Conservation (phyloP, 108 stramenopile genomes). For the Pseudonitzschia multiseries region DNA sequence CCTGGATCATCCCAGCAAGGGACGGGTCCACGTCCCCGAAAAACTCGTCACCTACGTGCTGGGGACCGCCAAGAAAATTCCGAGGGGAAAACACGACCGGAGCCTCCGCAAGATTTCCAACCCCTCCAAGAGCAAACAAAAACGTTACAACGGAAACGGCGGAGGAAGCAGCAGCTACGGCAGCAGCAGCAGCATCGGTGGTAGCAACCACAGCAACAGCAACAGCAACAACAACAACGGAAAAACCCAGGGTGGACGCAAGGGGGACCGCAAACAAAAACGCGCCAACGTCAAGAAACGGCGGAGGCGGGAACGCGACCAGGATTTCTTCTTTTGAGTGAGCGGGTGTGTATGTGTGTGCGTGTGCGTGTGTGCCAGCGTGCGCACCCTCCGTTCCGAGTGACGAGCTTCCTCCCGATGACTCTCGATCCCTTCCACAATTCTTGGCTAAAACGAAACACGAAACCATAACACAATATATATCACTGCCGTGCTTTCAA, state of each 20-base stretch:
- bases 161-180: background rate
- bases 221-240: background rate
- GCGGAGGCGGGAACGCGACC: background rate
- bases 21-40: slow-evolving; percentile 76
- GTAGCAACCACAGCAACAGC: background rate
- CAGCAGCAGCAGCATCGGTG: background rate
- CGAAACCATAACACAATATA: no score
- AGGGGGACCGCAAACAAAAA: slow-evolving; percentile 2
- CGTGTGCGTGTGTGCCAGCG: no score
- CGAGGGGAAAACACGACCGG: background rate
- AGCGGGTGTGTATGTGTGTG: no score
- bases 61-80: slow-evolving; percentile 39
- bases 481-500: no score
- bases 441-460: no score
- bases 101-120: slow-evolving; percentile 6
- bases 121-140: background rate
- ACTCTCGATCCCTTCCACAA: no score
- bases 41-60: slow-evolving; percentile 66
- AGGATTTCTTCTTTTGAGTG: background rate
- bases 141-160: background rate
- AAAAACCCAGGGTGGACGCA: slow-evolving; percentile 4
- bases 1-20: slow-evolving; percentile 61
- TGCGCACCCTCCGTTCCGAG: no score
- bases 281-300: slow-evolving; percentile 1
- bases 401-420: no score